Evolutionary conservation across 129 eudicot species (phyloP), one percentile per base, ranked within the genome.

Genomic region (Gnaphalium uliginosum): DNA sequence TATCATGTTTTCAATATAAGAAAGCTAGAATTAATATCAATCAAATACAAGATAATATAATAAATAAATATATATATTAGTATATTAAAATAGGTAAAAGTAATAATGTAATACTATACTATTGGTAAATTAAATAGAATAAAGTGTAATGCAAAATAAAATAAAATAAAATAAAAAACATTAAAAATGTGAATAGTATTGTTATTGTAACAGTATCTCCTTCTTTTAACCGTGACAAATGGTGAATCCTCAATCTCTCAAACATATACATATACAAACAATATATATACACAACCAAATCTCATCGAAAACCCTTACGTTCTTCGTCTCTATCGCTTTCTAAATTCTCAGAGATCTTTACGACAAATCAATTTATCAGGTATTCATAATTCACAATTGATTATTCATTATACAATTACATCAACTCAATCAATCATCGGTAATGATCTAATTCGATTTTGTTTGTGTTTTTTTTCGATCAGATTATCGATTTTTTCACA

Each of bases 291-390:
- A 83, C 76, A 76, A 78, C 83, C 85, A 82, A 82, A 82, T 82
- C 85, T 82, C 85, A 82, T 82, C 82, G 69, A 76, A 79, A 79
- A 77, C 85, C 85, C 85, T 78, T 67, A 43, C 76, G 72, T 68
- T 72, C 85, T 69, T 77, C 85, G 82, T 73, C 85, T 76, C 81
- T 37, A 76, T 80, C 81, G 76, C 81, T 70, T 60, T 81, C 81
- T 81, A 62, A 69, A 76, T 80, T 66, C 79, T 80, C 79, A 73
- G 69, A 79, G 82, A 78, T 79, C 81, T 59, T 68, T 35, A 35
- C 4, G 27, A 25, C 33, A 21, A 59, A 59, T 62, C 77, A 78
- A 59, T 71, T 35, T 13, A 72, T 54, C 73, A 79, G 74, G 62
- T 73, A 73, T 24, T 62, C 73, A 27, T 8, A 78, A 69, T 78